A percentile compares a stretch with the other conserved stretches of the same genome.
These are phyloP conservation scores for Circinella minor DNA, from an alignment of 371 early-diverging fungal species.

Conservation along the genomic window DNA sequence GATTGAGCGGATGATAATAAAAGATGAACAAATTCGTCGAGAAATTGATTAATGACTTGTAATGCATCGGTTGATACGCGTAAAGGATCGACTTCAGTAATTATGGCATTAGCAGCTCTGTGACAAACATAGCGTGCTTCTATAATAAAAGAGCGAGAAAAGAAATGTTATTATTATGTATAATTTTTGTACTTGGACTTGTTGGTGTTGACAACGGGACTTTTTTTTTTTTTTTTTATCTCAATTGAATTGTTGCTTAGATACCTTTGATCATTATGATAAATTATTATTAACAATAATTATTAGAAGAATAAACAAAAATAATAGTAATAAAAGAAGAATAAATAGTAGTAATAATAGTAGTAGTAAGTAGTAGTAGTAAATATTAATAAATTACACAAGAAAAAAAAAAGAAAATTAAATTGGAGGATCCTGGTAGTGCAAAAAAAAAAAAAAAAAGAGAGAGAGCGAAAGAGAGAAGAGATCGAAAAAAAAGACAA, in stretches of 20 bases:
- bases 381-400: conserved; percentile 13
- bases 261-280: conserved; percentile 17
- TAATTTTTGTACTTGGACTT: neutral
- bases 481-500: conserved; percentile 8
- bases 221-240: too few species aligned
- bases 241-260: neutral
- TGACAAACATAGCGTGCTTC: conserved; percentile 56
- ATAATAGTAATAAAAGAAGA: neutral
- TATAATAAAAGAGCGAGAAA: neutral
- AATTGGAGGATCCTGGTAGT: neutral
- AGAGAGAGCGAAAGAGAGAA: conserved; percentile 4
- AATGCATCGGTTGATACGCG: conserved; percentile 67
- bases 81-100: conserved; percentile 61
- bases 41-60: conserved; percentile 60
- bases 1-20: conserved; percentile 51
- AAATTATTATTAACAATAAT: neutral
- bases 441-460: conserved; percentile 5
- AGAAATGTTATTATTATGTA: neutral
- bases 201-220: neutral
- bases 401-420: neutral
- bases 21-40: conserved; percentile 62
- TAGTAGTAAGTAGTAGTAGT: conserved; percentile 5
- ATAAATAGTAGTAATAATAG: conserved; percentile 7
- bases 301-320: too few species aligned
- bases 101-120: conserved; percentile 69